Conservation (phyloP, 2,329 filamentous ascomycete species). For the Stylonectria norvegica region DNA sequence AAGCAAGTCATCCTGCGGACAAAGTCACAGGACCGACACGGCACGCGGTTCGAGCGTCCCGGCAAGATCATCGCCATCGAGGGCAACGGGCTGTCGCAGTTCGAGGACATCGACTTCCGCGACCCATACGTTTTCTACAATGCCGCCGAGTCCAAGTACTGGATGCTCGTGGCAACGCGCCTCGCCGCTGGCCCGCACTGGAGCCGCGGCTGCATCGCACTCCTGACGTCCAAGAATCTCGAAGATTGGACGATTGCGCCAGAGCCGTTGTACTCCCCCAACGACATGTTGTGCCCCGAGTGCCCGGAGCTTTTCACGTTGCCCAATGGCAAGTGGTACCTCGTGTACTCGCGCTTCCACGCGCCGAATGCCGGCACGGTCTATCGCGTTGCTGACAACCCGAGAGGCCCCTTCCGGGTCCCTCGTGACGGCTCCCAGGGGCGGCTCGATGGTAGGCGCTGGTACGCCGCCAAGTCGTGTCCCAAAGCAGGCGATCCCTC, state of each 20-base stretch:
- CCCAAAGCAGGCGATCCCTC: conserved; percentile 26
- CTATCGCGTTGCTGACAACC: conserved; percentile 34
- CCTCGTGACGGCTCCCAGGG: conserved; percentile 34
- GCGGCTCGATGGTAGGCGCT: conserved; percentile 33
- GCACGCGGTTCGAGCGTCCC: conserved; percentile 24
- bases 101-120: conserved; percentile 35
- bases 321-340: conserved; percentile 35
- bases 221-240: conserved; percentile 34
- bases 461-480: conserved; percentile 38
- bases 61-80: conserved; percentile 21
- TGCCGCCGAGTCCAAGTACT: conserved; percentile 27
- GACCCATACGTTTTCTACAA: conserved; percentile 36
- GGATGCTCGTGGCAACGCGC: conserved; percentile 38
- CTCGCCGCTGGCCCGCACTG: conserved; percentile 31
- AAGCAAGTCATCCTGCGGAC: conserved; percentile 33
- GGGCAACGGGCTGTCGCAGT: conserved; percentile 19
- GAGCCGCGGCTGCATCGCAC: conserved; percentile 35
- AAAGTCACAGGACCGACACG: conserved; percentile 24
- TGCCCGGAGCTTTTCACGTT: conserved; percentile 36
- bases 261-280: conserved; percentile 32
- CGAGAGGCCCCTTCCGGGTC: conserved; percentile 33
- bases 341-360: conserved; percentile 33
- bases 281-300: conserved; percentile 35
- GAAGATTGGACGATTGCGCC: conserved; percentile 29
- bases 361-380: conserved; percentile 35